Base-by-base conservation (phyloP, 306 rosid genomes). In the Cucumis sativus region DNA sequence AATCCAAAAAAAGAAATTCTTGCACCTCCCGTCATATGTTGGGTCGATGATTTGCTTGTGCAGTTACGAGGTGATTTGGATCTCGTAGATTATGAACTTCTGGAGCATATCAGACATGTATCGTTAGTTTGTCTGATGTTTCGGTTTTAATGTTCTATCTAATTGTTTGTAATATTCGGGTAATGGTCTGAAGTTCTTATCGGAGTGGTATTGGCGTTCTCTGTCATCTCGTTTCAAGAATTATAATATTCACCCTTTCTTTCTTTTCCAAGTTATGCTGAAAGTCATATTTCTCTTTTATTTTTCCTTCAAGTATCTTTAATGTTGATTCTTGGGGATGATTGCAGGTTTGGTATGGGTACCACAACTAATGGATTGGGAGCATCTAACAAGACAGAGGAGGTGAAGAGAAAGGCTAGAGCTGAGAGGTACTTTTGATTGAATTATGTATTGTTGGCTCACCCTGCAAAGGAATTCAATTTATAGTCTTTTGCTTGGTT, bases 391-490 rank as follows among this genome's bases (percentile, higher is more conserved):
- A 81, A 82, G 55, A 78, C 92, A 0, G 97, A 95, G 83, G 97
- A 89, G 68, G 83, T 84, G 78, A 95, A 92, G 84, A 84, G 98
- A 52, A 95, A 92, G 68, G 95, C 96, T 70, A 90, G 98, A 82
- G 98, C 96, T 13, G 97, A 92, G 85, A 92, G 98, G 98, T 93
- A 58, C 60, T 70, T 49, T 62, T 10, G n/a, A 43, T 55, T 78
- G 43, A 76, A 69, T 49, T 21, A 6, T 77, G 37, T 15, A 30
- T 45, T 18, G 41, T 55, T 67, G 21, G 43, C 13, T 40, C 18
- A 15, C 41, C n/a, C 41, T 10, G 39, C 10, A 25, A 28, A 49
- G 18, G 54, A 65, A 57, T 64, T 67, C 11, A 47, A 47, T 45
- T 28, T 28, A 63, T 76, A 30, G 45, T 47, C 40, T 71, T 10